phyloP scores from a whole-genome alignment of 768 basidiomycete species.

The Hebeloma cylindrosporum region DNA sequence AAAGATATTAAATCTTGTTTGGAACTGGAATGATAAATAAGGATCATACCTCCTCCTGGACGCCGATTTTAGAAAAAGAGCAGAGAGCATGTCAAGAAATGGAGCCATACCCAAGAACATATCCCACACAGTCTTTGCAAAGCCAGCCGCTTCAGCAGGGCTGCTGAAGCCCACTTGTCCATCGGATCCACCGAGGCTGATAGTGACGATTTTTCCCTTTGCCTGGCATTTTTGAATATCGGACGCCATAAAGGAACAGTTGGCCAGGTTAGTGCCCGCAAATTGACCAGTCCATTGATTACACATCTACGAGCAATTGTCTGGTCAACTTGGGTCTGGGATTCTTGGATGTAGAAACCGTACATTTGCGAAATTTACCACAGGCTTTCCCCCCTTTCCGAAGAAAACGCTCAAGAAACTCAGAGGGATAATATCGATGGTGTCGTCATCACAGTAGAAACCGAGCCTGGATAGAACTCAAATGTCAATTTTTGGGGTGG shows the following conservation, averaged over 20 bases:
- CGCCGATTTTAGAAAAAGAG: background rate
- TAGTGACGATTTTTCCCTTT: conserved; percentile 54
- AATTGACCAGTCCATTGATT: conserved; percentile 50
- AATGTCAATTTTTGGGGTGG: background rate
- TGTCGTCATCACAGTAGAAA: conserved; percentile 63
- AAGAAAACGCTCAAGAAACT: conserved; percentile 64
- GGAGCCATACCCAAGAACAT: conserved; percentile 55
- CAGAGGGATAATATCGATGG: conserved; percentile 61
- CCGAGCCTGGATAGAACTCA: conserved; percentile 35
- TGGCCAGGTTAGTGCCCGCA: conserved; percentile 57
- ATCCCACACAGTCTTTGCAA: conserved; percentile 67
- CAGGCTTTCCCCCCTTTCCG: conserved; percentile 56
- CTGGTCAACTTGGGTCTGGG: background rate
- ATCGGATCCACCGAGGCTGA: conserved; percentile 58
- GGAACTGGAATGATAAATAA: background rate
- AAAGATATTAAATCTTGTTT: conserved; percentile 4
- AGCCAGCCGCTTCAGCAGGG: conserved; percentile 50
- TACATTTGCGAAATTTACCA: conserved; percentile 64
- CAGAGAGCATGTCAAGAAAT: background rate
- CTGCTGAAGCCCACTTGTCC: conserved; percentile 56
- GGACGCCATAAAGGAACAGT: conserved; percentile 60
- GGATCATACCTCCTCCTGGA: conserved; percentile 32
- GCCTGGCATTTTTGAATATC: conserved; percentile 67
- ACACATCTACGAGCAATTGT: conserved; percentile 46
- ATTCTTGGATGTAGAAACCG: conserved; percentile 4